These are phyloP conservation scores for Sporothrix pallida DNA, from an alignment of 2,329 filamentous ascomycete species.

Conservation along the genomic window DNA sequence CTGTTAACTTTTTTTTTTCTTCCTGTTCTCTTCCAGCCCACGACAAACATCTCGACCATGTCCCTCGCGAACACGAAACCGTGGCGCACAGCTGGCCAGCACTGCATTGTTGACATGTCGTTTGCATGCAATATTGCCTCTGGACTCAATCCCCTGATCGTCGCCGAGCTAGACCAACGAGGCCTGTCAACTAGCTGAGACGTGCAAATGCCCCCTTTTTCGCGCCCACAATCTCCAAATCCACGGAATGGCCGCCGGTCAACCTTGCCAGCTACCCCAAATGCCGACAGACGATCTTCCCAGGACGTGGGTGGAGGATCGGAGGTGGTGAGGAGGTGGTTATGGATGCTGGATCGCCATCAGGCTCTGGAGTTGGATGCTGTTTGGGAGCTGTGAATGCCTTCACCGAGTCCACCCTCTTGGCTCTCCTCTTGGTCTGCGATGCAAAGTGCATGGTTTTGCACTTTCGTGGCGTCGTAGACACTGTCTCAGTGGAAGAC, in stretches of 20 bases:
- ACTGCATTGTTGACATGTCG: background rate
- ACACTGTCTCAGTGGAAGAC: background rate
- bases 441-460: background rate
- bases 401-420: background rate
- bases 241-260: slow-evolving; percentile 13
- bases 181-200: slow-evolving; percentile 20
- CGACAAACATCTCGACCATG: too few species aligned
- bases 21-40: background rate
- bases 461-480: too few species aligned
- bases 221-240: slow-evolving; percentile 1
- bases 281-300: background rate
- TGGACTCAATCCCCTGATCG: background rate
- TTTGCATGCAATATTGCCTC: background rate
- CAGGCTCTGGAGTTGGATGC: background rate
- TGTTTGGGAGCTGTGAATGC: background rate
- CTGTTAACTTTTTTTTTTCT: too few species aligned
- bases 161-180: background rate
- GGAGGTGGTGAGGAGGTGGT: background rate
- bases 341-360: background rate
- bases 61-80: slow-evolving; percentile 1
- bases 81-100: background rate
- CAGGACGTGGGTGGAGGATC: slow-evolving; percentile 4
- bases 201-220: slow-evolving; percentile 19
- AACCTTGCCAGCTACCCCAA: background rate
- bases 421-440: background rate